Percentiles rank a stretch among this genome's conserved stretches.
phyloP scores from a whole-genome alignment of 805 yeast species.

The Candida orba region DNA sequence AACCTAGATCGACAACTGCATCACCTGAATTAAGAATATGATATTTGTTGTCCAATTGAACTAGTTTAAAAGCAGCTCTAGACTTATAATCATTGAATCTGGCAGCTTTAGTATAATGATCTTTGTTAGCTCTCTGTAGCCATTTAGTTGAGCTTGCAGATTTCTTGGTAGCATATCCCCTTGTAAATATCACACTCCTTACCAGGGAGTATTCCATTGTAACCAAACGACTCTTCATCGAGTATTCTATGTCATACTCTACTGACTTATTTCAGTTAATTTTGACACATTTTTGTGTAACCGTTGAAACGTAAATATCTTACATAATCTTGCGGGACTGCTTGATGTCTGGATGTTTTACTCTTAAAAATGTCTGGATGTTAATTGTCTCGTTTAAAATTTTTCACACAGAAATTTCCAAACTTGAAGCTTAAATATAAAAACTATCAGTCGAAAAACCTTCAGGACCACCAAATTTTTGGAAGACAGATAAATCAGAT shows the following conservation, averaged over 20 bases:
- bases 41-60: constrained; percentile 65
- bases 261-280: no score
- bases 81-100: constrained; percentile 57
- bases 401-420: neutral
- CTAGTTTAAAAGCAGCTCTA: constrained; percentile 84
- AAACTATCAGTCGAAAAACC: constrained; percentile 40
- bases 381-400: neutral
- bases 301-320: neutral
- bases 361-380: constrained; percentile 3
- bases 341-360: neutral
- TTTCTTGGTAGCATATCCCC: constrained; percentile 19
- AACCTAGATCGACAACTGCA: constrained; percentile 80
- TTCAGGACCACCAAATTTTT: constrained; percentile 47
- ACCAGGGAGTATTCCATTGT: neutral
- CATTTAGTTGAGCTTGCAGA: constrained; percentile 60
- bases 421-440: neutral
- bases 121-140: constrained; percentile 64
- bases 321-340: constrained; percentile 8
- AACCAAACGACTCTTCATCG: neutral
- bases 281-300: neutral
- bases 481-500: constrained; percentile 60
- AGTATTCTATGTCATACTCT: neutral
- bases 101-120: constrained; percentile 62
- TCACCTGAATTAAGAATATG: constrained; percentile 46
- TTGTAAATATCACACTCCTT: constrained; percentile 3